Base-by-base conservation (phyloP, 257 asterid genomes). In the Salvia rosmarinus region DNA sequence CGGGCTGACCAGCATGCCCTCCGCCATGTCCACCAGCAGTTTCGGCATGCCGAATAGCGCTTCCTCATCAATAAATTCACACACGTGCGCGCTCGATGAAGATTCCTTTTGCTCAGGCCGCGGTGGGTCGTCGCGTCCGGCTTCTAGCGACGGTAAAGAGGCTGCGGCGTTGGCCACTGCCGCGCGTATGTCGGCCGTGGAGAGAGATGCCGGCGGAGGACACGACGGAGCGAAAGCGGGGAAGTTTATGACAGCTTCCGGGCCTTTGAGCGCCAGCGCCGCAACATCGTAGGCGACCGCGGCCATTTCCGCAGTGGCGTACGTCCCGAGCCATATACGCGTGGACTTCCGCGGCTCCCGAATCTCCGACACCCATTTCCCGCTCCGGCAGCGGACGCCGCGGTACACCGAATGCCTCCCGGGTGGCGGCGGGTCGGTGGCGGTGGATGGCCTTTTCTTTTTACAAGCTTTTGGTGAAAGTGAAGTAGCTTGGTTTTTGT, bases 241-340 rank as follows among this genome's bases (percentile, higher is more conserved):
- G 71, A 87, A 85, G 49, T 85, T 84, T 6, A 77, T 58, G 5
- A 19, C 20, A 0, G 91, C 81, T 0, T 77, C 77, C 0, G 88
- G 52, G 6, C 95, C 89, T 63, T 79, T 88, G 19, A 86, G 68
- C 20, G 88, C 88, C 42, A 88, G 62, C 21, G 86, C 79, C 3
- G 93, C 93, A 49, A 72, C 90, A 10, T 87, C 90, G 37, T 85
- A 87, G 1, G 90, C 90, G 0, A 84, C 84, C 2, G 90, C 94
- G 2, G 90, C 90, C 90, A 83, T 85, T 42, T 85, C 94, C 1
- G 90, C 84, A 0, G 82, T 75, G 9, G 84, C 71, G 61, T 67
- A 87, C 0, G 90, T 87, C 0, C 89, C 94, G 0, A 87, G 85
- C 94, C 94, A 87, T 40, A 87, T 80, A 4, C 94, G 85, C 8